A percentile compares a stretch with the other conserved stretches of the same genome.
Conservation (phyloP, 257 asterid species). For the Nicotiana otophora region DNA sequence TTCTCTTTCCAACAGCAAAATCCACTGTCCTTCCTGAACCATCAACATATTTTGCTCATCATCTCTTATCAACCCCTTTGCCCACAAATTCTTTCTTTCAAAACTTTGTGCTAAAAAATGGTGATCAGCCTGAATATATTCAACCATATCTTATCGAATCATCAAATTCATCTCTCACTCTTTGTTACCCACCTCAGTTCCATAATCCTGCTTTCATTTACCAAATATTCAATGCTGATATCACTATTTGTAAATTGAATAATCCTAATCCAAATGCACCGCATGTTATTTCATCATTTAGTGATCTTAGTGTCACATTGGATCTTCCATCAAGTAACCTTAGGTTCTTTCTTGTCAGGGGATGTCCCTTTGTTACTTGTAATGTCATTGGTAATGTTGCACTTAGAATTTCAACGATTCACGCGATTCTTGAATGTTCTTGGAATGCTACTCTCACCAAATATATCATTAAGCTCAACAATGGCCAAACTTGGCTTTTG, state of each 20-base stretch:
- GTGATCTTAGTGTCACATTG: slow-evolving; percentile 58
- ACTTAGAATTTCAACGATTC: slow-evolving; percentile 60
- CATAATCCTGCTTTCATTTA: slow-evolving; percentile 44
- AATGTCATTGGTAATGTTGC: slow-evolving; percentile 25
- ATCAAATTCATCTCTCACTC: slow-evolving; percentile 42
- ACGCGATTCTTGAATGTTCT: slow-evolving; percentile 47
- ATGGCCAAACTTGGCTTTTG: slow-evolving; percentile 66
- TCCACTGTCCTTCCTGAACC: slow-evolving; percentile 72
- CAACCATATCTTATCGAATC: slow-evolving; percentile 68
- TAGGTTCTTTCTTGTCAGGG: slow-evolving; percentile 62
- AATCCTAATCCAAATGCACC: slow-evolving; percentile 30
- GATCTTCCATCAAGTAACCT: slow-evolving; percentile 57
- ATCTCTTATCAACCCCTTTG: slow-evolving; percentile 53
- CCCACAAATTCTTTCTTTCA: slow-evolving; percentile 84
- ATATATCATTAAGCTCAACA: slow-evolving; percentile 58
- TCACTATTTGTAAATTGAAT: slow-evolving; percentile 38
- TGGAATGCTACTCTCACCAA: slow-evolving; percentile 47
- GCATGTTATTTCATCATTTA: slow-evolving; percentile 51
- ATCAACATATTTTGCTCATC: slow-evolving; percentile 48
- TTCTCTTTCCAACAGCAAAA: slow-evolving; percentile 50
- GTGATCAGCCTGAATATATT: slow-evolving; percentile 73
- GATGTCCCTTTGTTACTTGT: slow-evolving; percentile 72
- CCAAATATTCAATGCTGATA: slow-evolving; percentile 52
- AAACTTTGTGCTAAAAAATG: slow-evolving; percentile 55
- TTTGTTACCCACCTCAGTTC: slow-evolving; percentile 50